Conservation (phyloP, 768 basidiomycete genomes). For the Strobilomyces confusus region DNA sequence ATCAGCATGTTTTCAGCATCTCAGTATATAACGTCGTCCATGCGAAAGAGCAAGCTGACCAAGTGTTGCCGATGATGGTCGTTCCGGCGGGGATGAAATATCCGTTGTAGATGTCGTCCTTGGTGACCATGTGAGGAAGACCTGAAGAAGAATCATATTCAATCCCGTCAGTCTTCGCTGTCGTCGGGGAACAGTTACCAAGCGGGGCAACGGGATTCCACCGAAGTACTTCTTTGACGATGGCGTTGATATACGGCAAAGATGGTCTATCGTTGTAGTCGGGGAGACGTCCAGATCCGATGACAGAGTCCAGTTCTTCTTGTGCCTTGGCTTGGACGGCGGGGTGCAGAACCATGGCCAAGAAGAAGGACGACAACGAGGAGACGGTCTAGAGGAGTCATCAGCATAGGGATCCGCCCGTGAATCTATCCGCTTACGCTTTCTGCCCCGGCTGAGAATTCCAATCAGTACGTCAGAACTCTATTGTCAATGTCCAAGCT, state of each 20-base stretch:
- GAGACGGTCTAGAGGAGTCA: slow-evolving; percentile 25
- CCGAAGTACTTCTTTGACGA: slow-evolving; percentile 30
- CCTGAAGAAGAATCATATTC: slow-evolving; percentile 15
- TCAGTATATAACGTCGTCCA: neutral
- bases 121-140: slow-evolving; percentile 32
- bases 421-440: slow-evolving; percentile 16
- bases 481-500: slow-evolving; percentile 4
- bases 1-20: slow-evolving; percentile 4
- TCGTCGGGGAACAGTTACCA: slow-evolving; percentile 21
- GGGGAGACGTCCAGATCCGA: slow-evolving; percentile 28
- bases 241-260: slow-evolving; percentile 26
- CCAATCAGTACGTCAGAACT: slow-evolving; percentile 3
- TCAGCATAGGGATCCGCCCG: neutral
- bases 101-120: slow-evolving; percentile 29
- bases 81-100: slow-evolving; percentile 37
- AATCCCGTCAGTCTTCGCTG: slow-evolving; percentile 10
- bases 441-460: slow-evolving; percentile 38
- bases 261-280: slow-evolving; percentile 30
- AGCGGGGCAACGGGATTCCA: slow-evolving; percentile 34
- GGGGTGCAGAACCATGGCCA: slow-evolving; percentile 29
- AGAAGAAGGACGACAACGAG: slow-evolving; percentile 28
- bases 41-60: slow-evolving; percentile 31
- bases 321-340: slow-evolving; percentile 28
- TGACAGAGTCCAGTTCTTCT: slow-evolving; percentile 24
- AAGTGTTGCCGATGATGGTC: slow-evolving; percentile 57